Evolutionary conservation across 192 early-diverging fungal species (phyloP), one percentile per base, ranked within the genome.

Genomic region (Coemansia sp.): DNA sequence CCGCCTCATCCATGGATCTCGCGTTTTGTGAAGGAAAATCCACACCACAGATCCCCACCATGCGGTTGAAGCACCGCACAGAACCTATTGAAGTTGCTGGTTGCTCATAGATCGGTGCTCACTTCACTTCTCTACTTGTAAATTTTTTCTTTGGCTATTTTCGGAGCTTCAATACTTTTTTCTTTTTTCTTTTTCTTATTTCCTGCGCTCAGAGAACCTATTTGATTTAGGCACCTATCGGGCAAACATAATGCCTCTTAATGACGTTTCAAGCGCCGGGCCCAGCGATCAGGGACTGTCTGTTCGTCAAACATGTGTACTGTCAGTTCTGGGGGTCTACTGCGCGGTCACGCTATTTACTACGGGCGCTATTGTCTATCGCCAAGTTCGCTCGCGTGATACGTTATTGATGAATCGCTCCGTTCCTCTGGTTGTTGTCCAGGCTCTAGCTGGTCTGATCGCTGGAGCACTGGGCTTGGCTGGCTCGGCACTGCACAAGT

Each of bases 261-360:
- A 46, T n/a, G 34, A 23, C 46, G 23, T 45, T 26, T 36, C 38
- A 42, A 40, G 28, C 38, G 24, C 38, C 35, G 23, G 16, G 20
- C 48, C 60, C 34, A 48, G 42, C 39, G 51, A 26, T n/a, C 20
- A 31, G 21, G 69, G 38, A 31, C 45, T 60, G 28, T 36, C 40
- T 14, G 34, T 66, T 33, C 77, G 77, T 3, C 60, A 63, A 8
- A 37, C 51, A 16, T 45, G 36, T 21, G 38, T 69, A 5, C 40
- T 63, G 21, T 60, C 62, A 2, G 46, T 67, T 3, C 55, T 79
- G 20, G 67, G 63, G 1, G 14, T 79, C 10, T 79, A 74, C 51
- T 37, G 28, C 13, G 13, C 63, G 1, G 35, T 70, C n/a, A 62
- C 48, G 18, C 40, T 69, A 3, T 26, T 61, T 31, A 79, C 71